Evolutionary conservation across 2,329 filamentous ascomycete species (phyloP), one percentile per base, ranked within the genome.

Genomic region (Colletotrichum sojae): DNA sequence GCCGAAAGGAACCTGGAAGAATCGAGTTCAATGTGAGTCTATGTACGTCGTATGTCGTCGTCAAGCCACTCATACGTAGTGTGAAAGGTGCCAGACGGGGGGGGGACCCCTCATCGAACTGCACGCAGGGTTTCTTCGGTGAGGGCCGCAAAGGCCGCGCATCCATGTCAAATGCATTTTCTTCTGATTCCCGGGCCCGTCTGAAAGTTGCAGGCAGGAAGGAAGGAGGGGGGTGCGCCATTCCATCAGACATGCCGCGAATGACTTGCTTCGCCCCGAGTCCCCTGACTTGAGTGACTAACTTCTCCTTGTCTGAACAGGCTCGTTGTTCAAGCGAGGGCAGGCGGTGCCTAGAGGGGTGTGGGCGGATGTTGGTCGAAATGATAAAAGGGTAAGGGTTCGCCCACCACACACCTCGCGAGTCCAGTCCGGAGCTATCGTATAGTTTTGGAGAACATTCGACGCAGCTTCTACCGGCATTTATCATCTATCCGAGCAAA

Each of bases 361-460:
- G 31, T 20, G 20, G 45, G 31, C 2, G 31, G 31, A 36, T 36
- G 6, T 36, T 10, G 10, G 31, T 8, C 8, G 57, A 51, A 58
- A 70, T 70, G 46, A 68, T 70, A 68, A 70, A 67, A 70, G 67
- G 67, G 56, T 36, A 18, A 52, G 51, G 49, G 49, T 59, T 59
- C 62, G 49, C 66, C 66, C 61, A 43, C 66, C 61, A 43, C 55
- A 59, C 56, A 49, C n/a, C 12, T 16, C 22, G 6, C 43, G 5
- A 43, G 12, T 45, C 54, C 16, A 40, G 43, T 3, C 61, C 45
- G n/a, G 48, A 2, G 18, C 40, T 22, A 51, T 69, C 59, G 43
- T 15, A 40, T 60, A 56, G 56, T 25, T 49, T 61, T 45, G 40
- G 60, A 67, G 62, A 67, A 66, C 39, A 36, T 69, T 69, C 54